A percentile compares a stretch with the other conserved stretches of the same genome.
Conservation (phyloP, 2,329 filamentous ascomycete genomes). For the Aspergillus udagawae region DNA sequence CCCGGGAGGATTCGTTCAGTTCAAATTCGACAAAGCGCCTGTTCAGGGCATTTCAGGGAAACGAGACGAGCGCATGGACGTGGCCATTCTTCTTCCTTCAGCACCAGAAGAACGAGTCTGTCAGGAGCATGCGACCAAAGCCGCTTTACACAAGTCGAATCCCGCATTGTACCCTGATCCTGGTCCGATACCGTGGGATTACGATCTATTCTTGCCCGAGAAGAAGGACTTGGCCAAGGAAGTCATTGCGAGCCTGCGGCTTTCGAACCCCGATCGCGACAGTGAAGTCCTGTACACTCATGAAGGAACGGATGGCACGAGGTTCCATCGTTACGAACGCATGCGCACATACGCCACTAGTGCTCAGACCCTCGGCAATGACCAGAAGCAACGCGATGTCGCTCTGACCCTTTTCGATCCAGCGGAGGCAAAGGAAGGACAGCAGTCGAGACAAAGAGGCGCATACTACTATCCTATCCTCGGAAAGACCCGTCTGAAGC, state of each 20-base stretch:
- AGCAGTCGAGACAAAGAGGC: constrained; percentile 43
- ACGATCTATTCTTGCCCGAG: constrained; percentile 57
- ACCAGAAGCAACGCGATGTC: constrained; percentile 54
- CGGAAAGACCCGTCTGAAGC: constrained; percentile 54
- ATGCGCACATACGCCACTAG: constrained; percentile 59
- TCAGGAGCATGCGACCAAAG: constrained; percentile 47
- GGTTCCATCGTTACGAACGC: constrained; percentile 53
- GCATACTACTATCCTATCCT: constrained; percentile 62
- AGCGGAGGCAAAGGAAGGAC: constrained; percentile 22
- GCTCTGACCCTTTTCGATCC: constrained; percentile 57
- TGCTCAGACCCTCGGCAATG: constrained; percentile 48
- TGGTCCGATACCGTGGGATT: constrained; percentile 53
- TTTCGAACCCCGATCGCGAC: constrained; percentile 51
- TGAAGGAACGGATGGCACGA: constrained; percentile 40
- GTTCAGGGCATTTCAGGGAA: constrained; percentile 43
- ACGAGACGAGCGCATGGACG: constrained; percentile 58
- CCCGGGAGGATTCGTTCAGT: constrained; percentile 55
- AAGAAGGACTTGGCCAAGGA: constrained; percentile 44
- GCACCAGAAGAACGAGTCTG: constrained; percentile 46
- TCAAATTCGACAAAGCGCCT: constrained; percentile 61
- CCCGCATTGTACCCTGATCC: constrained; percentile 49
- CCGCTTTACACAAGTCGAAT: constrained; percentile 46
- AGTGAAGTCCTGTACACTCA: constrained; percentile 49
- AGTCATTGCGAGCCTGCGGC: constrained; percentile 55
- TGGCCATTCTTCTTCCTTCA: constrained; percentile 53